Conservation (phyloP, 2,329 filamentous ascomycete species). For the Stachybotrys chlorohalonatus region DNA sequence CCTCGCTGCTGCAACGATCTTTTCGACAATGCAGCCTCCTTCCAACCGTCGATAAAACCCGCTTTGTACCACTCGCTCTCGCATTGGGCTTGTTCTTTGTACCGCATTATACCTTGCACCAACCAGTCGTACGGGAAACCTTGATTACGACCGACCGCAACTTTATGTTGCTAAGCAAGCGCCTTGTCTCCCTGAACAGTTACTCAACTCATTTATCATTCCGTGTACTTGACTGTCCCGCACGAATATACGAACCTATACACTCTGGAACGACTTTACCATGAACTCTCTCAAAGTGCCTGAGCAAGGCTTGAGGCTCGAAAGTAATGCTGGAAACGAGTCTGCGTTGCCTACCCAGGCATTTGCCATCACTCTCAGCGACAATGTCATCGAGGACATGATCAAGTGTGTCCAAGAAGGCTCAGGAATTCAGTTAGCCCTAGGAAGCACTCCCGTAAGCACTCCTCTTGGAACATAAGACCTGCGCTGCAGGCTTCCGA, state of each 20-base stretch:
- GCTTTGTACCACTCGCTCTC: neutral
- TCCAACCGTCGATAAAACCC: neutral
- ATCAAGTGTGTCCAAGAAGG: conserved; percentile 50
- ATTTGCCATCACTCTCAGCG: conserved; percentile 48
- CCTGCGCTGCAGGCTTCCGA: neutral
- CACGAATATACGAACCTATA: neutral
- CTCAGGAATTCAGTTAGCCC: conserved; percentile 44
- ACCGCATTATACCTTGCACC: neutral
- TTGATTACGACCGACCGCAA: neutral
- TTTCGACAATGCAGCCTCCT: conserved; percentile 14
- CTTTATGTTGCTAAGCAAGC: neutral
- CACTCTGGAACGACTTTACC: conserved; percentile 7
- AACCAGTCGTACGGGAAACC: neutral
- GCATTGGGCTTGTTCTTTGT: neutral
- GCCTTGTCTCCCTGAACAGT: neutral
- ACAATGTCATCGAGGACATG: conserved; percentile 52
- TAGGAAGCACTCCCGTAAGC: conserved; percentile 53
- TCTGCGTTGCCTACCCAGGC: conserved; percentile 42
- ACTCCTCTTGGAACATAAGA: neutral
- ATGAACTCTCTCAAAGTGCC: conserved; percentile 49
- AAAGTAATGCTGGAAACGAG: conserved; percentile 35
- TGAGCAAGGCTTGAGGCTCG: conserved; percentile 48
- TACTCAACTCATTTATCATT: neutral
- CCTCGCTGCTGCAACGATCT: conserved; percentile 2
- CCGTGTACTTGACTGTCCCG: too few species aligned